Evolutionary conservation across 148 eudicot genomes (phyloP).

Genomic region (Polygonum maritimum): DNA sequence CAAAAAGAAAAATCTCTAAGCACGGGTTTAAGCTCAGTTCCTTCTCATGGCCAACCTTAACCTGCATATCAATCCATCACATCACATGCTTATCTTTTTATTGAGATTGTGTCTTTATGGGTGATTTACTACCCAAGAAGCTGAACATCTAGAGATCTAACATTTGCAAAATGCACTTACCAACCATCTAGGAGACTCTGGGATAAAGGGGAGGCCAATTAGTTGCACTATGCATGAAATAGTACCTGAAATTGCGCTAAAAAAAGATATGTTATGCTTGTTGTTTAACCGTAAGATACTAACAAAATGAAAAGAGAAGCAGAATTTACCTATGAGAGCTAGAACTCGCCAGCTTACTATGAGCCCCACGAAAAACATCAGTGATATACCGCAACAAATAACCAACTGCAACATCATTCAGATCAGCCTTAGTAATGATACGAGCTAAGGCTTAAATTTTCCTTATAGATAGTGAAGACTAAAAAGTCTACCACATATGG

Average conservation of each 20-base stretch:
- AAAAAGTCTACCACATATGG: no score
- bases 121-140: no score
- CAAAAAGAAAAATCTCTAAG: no score
- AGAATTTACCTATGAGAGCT: no score
- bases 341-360: no score
- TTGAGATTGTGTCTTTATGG: no score
- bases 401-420: constrained; percentile 24
- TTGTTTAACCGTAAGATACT: no score
- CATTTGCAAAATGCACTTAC: no score
- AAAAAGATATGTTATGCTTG: neutral
- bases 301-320: no score
- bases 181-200: constrained; percentile 16
- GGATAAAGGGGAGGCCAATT: constrained; percentile 38
- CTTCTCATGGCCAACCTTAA: constrained; percentile 42
- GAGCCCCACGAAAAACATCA: no score
- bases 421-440: neutral
- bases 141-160: no score
- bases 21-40: constrained; percentile 4
- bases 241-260: constrained; percentile 28
- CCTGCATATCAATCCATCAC: constrained; percentile 24
- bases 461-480: neutral
- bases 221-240: constrained; percentile 41
- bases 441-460: neutral
- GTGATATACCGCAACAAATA: constrained; percentile 16
- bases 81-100: neutral